Evolutionary conservation across 768 basidiomycete genomes (phyloP).

Genomic region (Hygrophoropsis aurantiaca): DNA sequence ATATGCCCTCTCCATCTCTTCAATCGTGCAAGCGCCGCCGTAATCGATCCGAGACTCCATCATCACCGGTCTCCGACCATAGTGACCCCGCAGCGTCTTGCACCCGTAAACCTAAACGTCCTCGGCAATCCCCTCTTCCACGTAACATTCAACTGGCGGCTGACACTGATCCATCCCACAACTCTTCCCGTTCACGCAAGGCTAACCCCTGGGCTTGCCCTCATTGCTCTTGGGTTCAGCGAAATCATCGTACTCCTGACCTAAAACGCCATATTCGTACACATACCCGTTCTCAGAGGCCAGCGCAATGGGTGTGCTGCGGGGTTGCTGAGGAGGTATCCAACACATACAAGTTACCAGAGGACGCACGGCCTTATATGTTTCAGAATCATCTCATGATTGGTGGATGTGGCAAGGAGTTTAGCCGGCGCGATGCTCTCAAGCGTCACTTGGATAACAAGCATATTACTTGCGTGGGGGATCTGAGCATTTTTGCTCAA

Average conservation of each 20-base stretch:
- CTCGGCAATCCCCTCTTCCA: conserved; percentile 35
- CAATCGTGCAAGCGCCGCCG: conserved; percentile 35
- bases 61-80: background rate
- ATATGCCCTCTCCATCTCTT: conserved; percentile 38
- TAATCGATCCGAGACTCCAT: background rate
- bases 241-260: conserved; percentile 54
- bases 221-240: conserved; percentile 46
- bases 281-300: conserved; percentile 39
- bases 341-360: conserved; percentile 16
- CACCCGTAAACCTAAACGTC: conserved; percentile 19
- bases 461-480: conserved; percentile 32
- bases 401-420: conserved; percentile 38
- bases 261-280: conserved; percentile 59
- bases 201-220: conserved; percentile 44
- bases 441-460: conserved; percentile 40
- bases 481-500: conserved; percentile 27
- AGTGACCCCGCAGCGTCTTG: background rate
- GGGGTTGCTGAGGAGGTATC: conserved; percentile 30
- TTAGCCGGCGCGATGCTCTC: conserved; percentile 39
- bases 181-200: conserved; percentile 16
- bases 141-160: conserved; percentile 46
- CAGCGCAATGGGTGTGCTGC: conserved; percentile 39
- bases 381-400: conserved; percentile 31
- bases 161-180: conserved; percentile 13
- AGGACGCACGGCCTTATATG: conserved; percentile 20